Conservation (phyloP, 306 rosid genomes). For the Sesbania bispinosa region DNA sequence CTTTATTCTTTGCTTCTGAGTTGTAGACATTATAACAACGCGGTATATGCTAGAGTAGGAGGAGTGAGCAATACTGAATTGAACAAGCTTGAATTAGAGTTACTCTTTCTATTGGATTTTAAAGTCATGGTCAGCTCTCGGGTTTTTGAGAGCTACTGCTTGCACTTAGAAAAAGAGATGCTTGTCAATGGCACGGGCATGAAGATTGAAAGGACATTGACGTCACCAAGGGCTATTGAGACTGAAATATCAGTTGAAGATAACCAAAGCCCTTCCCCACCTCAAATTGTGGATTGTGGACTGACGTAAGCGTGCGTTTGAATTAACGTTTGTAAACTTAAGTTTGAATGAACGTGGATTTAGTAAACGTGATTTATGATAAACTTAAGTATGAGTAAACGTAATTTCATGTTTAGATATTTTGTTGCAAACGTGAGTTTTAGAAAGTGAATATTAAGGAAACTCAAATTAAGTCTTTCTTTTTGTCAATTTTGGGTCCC, state of each 20-base stretch:
- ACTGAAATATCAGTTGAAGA: slow-evolving; percentile 56
- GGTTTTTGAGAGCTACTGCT: slow-evolving; percentile 69
- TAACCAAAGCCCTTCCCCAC: slow-evolving; percentile 44
- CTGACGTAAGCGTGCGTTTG: too few relatives aligned
- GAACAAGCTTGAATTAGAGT: slow-evolving; percentile 80
- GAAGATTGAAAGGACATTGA: slow-evolving; percentile 49
- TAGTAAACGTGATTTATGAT: too few relatives aligned
- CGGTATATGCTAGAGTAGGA: slow-evolving; percentile 75
- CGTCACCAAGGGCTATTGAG: slow-evolving; percentile 33
- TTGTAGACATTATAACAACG: slow-evolving; percentile 76
- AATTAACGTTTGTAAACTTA: too few relatives aligned
- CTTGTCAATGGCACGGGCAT: slow-evolving; percentile 41
- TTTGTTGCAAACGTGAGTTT: too few relatives aligned
- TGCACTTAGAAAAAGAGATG: slow-evolving; percentile 77
- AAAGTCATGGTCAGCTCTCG: slow-evolving; percentile 67
- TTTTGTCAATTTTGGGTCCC: slow-evolving; percentile 19
- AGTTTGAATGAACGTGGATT: too few relatives aligned
- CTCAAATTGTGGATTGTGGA: slow-evolving; percentile 35
- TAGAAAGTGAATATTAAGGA: too few relatives aligned
- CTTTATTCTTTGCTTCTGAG: not conserved
- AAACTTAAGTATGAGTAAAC: too few relatives aligned
- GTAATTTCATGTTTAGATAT: too few relatives aligned
- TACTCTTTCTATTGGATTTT: slow-evolving; percentile 82
- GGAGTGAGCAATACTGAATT: slow-evolving; percentile 80
- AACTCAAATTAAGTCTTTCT: not conserved